Base-by-base conservation (phyloP, 768 basidiomycete species). In the Boletus speciosus region DNA sequence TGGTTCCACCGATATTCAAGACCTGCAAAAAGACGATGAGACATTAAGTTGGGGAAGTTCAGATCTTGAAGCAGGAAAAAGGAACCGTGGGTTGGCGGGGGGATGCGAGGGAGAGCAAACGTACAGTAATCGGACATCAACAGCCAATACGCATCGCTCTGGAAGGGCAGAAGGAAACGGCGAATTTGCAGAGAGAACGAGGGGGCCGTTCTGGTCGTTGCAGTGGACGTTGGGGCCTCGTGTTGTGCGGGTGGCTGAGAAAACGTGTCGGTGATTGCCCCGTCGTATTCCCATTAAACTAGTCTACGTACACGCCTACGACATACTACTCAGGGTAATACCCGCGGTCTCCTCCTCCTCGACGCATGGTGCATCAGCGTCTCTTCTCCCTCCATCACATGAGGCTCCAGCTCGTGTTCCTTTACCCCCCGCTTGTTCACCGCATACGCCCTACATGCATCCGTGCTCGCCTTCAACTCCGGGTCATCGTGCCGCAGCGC, bases 361-460 rank as follows among this genome's bases (percentile, higher is more conserved):
- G 58, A 49, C 27, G 63, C 71, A 49, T 61, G 62, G 29, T 71
- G 60, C 49, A 67, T 74, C 45, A 88, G 59, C 50, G 82, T 81
- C 61, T 76, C 78, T 58, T 84, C 83, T 2, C 81, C 83, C 12
- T 75, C 76, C 11, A 63, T 62, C 7, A 75, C 73, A 73, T 85
- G 80, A 27, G 88, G 88, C 74, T 86, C 74, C 47, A 89, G 64
- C 53, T 89, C 85, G 14, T 83, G 78, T 65, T 74, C 71, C 44
- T 69, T 71, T 5, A 86, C 76, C 0, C 85, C 86, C n/a, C 88
- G 72, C 61, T 77, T 70, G 52, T 75, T 75, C 56, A 83, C 51
- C 16, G 85, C 86, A 66, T 89, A 90, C 38, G 74, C 77, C 61
- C 86, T 71, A 64, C 87, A 89, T 44, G 83, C 85, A 53, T 86